A percentile compares a stretch with the other conserved stretches of the same genome.
phyloP scores from a whole-genome alignment of 2,329 filamentous ascomycete genomes.

The Alternaria incomplexa region DNA sequence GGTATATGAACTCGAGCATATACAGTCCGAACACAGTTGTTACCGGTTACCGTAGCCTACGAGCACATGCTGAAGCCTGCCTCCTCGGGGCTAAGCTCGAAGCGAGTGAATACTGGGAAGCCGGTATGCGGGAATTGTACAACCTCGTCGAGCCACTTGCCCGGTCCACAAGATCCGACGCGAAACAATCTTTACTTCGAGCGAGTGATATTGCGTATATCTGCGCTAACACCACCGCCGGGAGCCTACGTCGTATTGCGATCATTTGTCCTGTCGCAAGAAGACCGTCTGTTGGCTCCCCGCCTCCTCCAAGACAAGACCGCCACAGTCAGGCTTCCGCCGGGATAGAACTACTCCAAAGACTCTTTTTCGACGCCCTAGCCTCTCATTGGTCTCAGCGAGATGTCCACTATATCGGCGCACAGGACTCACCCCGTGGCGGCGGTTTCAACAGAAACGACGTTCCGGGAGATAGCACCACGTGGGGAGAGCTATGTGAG shows the following conservation, averaged over 20 bases:
- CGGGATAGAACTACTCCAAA: not conserved
- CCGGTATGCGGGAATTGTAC: conserved; percentile 16
- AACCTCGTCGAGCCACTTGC: conserved; percentile 11
- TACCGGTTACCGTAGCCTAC: conserved; percentile 12
- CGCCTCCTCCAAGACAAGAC: not conserved
- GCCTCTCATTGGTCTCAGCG: conserved; percentile 19
- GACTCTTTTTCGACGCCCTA: conserved; percentile 25
- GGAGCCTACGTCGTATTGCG: not conserved
- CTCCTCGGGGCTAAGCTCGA: conserved; percentile 16
- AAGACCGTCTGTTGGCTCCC: not conserved
- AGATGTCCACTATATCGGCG: conserved; percentile 3
- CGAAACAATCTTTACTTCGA: conserved; percentile 1
- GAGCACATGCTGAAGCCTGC: conserved; percentile 7
- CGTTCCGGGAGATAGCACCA: not conserved
- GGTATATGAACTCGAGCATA: conserved; percentile 24
- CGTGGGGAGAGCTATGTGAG: not conserved
- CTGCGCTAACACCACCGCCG: conserved; percentile 1
- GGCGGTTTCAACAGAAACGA: not conserved
- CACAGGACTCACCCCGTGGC: not conserved
- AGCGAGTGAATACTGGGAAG: conserved; percentile 8
- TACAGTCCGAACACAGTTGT: conserved; percentile 20
- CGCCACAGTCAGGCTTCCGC: not conserved
- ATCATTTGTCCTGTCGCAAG: not conserved
- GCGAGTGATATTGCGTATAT: conserved; percentile 17
- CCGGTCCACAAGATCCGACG: not conserved